These are phyloP conservation scores for Boletus edulis DNA, from an alignment of 768 basidiomycete species.

Conservation along the genomic window DNA sequence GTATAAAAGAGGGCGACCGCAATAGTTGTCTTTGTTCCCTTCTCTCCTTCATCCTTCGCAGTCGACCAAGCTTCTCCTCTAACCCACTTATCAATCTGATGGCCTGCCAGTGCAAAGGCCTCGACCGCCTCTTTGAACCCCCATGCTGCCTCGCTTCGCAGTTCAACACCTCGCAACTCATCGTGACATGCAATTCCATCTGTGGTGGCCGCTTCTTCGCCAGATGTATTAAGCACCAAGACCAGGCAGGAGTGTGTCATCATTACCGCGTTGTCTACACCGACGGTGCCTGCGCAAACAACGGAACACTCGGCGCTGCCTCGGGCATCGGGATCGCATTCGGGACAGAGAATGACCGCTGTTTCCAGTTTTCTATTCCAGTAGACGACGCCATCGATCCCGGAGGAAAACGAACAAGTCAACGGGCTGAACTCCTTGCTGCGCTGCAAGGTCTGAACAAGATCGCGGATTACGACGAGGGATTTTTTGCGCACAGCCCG, in stretches of 20 bases:
- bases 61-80: too few species aligned
- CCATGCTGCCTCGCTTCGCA: not conserved
- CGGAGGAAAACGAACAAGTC: conserved; percentile 23
- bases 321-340: conserved; percentile 8
- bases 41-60: too few species aligned
- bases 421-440: conserved; percentile 32
- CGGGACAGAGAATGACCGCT: not conserved
- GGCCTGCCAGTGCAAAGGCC: not conserved
- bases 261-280: conserved; percentile 27
- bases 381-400: conserved; percentile 24
- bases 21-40: too few species aligned
- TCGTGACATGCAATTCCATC: conserved; percentile 1
- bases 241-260: conserved; percentile 11
- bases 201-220: not conserved
- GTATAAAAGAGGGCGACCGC: too few species aligned
- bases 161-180: not conserved
- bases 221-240: not conserved
- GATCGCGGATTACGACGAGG: conserved; percentile 24
- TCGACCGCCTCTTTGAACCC: not conserved
- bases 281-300: conserved; percentile 34
- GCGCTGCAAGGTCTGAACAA: conserved; percentile 28
- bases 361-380: conserved; percentile 14
- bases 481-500: not conserved
- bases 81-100: not conserved
- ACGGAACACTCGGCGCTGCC: conserved; percentile 23